Conservation (phyloP, 441 rosid species). For the Eutrema salsugineum region DNA sequence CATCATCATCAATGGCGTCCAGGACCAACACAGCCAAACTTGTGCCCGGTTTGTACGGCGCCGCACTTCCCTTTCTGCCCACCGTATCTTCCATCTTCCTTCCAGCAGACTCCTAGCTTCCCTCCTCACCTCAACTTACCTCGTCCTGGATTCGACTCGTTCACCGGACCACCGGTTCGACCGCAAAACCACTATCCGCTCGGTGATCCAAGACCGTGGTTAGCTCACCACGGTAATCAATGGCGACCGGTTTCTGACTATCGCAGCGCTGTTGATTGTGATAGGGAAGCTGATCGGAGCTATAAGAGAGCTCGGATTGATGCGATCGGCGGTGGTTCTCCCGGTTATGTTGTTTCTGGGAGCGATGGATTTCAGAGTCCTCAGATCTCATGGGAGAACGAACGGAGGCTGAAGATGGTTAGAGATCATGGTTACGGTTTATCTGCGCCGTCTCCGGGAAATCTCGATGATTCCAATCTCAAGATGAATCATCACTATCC, state of each 20-base stretch:
- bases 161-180: constrained; percentile 16
- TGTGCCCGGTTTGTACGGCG: constrained; percentile 59
- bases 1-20: constrained; percentile 62
- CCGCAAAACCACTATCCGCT: constrained; percentile 27
- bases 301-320: constrained; percentile 75
- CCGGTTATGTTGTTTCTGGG: constrained; percentile 1
- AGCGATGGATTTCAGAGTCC: constrained; percentile 14
- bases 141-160: constrained; percentile 44
- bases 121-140: constrained; percentile 36
- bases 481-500: constrained; percentile 20
- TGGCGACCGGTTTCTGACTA: constrained; percentile 21
- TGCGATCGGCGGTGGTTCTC: constrained; percentile 31
- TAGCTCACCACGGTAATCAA: constrained; percentile 27
- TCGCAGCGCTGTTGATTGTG: constrained; percentile 22
- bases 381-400: constrained; percentile 42
- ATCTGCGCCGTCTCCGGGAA: constrained; percentile 18
- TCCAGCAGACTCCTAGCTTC: constrained; percentile 37
- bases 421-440: constrained; percentile 63
- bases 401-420: constrained; percentile 81
- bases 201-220: constrained; percentile 43
- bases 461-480: constrained; percentile 27
- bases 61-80: constrained; percentile 85
- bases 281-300: constrained; percentile 48
- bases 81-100: constrained; percentile 37
- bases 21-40: constrained; percentile 40